A percentile compares a stretch with the other conserved stretches of the same genome.
Conservation (phyloP, 2,329 filamentous ascomycete genomes). For the Colletotrichum tabaci region DNA sequence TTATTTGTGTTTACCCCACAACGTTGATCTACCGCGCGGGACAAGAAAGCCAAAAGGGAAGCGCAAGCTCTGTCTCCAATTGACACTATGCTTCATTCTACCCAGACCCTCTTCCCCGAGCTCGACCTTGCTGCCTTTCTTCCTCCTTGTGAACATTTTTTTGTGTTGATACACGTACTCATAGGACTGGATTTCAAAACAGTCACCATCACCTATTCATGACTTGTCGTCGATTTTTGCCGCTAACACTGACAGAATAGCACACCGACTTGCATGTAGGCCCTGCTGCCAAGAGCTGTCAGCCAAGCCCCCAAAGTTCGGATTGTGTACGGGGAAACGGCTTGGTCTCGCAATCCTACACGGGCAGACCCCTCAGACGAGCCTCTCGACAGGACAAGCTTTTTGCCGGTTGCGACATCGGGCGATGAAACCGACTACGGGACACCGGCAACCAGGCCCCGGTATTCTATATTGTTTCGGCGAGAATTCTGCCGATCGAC, state of each 20-base stretch:
- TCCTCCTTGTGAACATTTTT: no score
- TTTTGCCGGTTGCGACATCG: no score
- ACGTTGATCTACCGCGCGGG: no score
- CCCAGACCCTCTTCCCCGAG: no score
- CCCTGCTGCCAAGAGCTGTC: neutral
- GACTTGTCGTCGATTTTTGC: neutral
- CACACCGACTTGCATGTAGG: neutral
- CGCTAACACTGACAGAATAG: neutral
- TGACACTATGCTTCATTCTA: no score
- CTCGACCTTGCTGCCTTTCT: no score
- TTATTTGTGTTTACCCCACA: no score
- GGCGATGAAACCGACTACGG: neutral
- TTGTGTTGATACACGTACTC: no score
- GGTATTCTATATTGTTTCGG: neutral
- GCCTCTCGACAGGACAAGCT: neutral
- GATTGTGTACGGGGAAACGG: neutral
- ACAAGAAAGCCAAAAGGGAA: no score
- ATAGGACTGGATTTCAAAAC: no score
- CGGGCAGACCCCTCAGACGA: neutral
- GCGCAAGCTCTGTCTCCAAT: no score
- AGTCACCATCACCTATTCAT: neutral
- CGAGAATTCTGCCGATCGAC: neutral
- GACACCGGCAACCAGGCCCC: neutral
- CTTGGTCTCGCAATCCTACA: neutral
- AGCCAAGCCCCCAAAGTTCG: neutral